Evolutionary conservation across 805 yeast genomes (phyloP).

Genomic region (Yarrowia deformans): DNA sequence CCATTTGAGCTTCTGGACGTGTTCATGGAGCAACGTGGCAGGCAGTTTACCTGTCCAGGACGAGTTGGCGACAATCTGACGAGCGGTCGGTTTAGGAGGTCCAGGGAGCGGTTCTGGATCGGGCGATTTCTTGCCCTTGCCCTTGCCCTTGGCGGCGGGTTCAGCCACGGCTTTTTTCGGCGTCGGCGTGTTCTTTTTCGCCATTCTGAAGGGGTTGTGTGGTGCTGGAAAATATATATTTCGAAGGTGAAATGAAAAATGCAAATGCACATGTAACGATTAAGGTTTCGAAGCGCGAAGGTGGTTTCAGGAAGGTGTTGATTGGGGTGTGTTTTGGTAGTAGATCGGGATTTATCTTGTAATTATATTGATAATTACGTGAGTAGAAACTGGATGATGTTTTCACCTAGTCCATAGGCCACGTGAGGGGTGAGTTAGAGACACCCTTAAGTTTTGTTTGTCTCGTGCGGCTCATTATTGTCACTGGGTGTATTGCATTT

Average conservation of each 20-base stretch:
- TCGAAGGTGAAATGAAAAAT: not conserved
- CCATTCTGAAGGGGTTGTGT: not conserved
- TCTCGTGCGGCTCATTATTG: too few relatives aligned
- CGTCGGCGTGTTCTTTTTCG: constrained; percentile 21
- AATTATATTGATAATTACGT: not conserved
- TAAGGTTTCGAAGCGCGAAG: not conserved
- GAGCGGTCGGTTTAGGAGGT: constrained; percentile 24
- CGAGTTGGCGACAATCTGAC: constrained; percentile 61
- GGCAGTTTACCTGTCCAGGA: constrained; percentile 98
- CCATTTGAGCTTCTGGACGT: constrained; percentile 90
- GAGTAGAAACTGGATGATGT: too few relatives aligned
- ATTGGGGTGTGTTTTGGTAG: too few relatives aligned
- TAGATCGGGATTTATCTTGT: too few relatives aligned
- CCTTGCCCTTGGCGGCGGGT: constrained; percentile 1
- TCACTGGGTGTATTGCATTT: too few relatives aligned
- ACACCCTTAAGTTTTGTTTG: too few relatives aligned
- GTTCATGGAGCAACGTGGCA: constrained; percentile 82
- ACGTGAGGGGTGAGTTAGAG: too few relatives aligned
- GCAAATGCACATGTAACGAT: not conserved
- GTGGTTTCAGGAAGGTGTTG: too few relatives aligned
- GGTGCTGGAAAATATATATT: not conserved
- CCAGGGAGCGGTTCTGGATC: constrained; percentile 8
- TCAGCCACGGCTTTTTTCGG: constrained; percentile 15
- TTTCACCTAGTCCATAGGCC: too few relatives aligned
- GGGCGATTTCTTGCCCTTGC: constrained; percentile 15